These are phyloP conservation scores for Thuja plicata DNA, from an alignment of 83 land plant genomes.

Conservation along the genomic window DNA sequence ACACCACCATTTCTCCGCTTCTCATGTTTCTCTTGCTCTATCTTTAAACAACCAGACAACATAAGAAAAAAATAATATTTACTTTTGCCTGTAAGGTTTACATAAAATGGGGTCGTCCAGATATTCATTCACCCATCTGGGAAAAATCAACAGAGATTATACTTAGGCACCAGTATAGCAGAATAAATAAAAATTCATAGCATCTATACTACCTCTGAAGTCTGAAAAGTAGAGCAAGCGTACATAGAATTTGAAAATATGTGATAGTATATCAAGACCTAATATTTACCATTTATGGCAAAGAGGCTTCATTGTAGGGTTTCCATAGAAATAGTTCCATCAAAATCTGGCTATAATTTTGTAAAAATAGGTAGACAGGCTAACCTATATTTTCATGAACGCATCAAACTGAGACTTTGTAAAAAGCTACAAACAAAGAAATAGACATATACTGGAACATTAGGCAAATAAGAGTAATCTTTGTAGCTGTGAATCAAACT, in stretches of 20 bases:
- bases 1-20: background rate
- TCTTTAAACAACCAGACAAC: background rate
- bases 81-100: background rate
- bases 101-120: too few relatives aligned
- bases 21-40: background rate
- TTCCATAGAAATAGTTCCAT: background rate
- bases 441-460: background rate
- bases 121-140: too few relatives aligned
- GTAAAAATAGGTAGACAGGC: background rate
- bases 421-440: background rate
- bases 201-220: too few relatives aligned
- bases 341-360: background rate
- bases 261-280: background rate
- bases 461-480: too few relatives aligned
- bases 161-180: background rate
- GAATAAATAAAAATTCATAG: background rate
- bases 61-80: too few relatives aligned
- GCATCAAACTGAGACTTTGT: background rate
- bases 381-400: background rate
- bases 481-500: background rate
- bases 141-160: too few relatives aligned
- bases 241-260: background rate
- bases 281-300: too few relatives aligned
- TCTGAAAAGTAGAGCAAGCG: background rate
- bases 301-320: too few relatives aligned